Evolutionary conservation across 139 green algal species (phyloP).

Genomic region (Monoraphidium neglectum): DNA sequence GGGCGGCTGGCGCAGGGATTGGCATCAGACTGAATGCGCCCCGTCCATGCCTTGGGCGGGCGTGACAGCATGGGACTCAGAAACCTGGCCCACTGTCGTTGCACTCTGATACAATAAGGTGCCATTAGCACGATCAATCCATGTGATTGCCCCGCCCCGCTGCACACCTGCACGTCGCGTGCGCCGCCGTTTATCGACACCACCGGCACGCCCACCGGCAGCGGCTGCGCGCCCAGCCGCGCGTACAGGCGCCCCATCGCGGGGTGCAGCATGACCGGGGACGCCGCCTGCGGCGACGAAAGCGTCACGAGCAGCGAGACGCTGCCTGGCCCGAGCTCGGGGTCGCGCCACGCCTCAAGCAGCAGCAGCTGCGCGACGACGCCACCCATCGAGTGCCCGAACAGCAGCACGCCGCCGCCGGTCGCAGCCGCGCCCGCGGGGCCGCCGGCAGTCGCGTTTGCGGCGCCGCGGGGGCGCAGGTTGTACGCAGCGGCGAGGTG

Average conservation of each 20-base stretch:
- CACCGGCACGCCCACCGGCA: conserved; percentile 23
- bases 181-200: conserved; percentile 40
- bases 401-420: conserved; percentile 43
- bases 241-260: conserved; percentile 34
- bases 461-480: too few relatives aligned
- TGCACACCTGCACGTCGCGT: conserved; percentile 48
- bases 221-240: not conserved
- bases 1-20: not conserved
- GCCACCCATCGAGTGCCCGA: conserved; percentile 80
- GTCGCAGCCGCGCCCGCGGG: too few relatives aligned
- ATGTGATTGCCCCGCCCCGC: not conserved
- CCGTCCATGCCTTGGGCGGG: not conserved
- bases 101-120: not conserved
- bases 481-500: not conserved
- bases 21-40: not conserved
- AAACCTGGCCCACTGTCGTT: not conserved
- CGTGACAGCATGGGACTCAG: not conserved
- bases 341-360: conserved; percentile 28
- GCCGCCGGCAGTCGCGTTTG: too few relatives aligned
- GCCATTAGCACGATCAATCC: not conserved
- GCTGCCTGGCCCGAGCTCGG: conserved; percentile 34
- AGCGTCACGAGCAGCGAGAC: conserved; percentile 47
- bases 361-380: conserved; percentile 54
- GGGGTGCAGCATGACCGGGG: conserved; percentile 47
- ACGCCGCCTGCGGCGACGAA: conserved; percentile 42